phyloP scores from a whole-genome alignment of 2,329 filamentous ascomycete species.

The Neofusicoccum sp. region DNA sequence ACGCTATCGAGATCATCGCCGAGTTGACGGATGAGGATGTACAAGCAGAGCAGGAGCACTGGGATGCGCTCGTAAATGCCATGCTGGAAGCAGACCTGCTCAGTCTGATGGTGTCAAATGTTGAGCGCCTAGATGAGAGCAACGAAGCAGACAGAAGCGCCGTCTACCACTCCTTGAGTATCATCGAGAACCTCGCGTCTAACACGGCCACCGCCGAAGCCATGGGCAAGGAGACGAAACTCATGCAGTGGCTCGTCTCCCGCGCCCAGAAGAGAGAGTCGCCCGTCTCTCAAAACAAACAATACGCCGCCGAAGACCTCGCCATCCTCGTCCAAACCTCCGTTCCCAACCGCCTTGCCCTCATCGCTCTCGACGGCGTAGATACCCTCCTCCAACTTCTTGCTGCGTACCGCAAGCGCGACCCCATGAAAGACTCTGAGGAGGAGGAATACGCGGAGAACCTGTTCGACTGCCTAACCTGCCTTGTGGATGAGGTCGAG shows the following conservation, averaged over 20 bases:
- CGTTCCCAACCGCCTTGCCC: conserved; percentile 61
- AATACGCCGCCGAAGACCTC: conserved; percentile 89
- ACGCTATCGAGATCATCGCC: conserved; percentile 82
- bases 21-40: conserved; percentile 96
- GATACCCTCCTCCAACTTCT: conserved; percentile 82
- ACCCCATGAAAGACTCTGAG: conserved; percentile 81
- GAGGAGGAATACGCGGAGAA: conserved; percentile 97
- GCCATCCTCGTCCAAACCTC: conserved; percentile 85
- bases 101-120: conserved; percentile 74
- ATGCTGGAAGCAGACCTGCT: conserved; percentile 69
- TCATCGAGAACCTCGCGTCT: conserved; percentile 85
- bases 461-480: conserved; percentile 83
- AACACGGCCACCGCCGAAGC: conserved; percentile 68
- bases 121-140: conserved; percentile 76
- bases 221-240: conserved; percentile 67
- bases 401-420: conserved; percentile 80
- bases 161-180: conserved; percentile 79
- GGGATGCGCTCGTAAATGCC: conserved; percentile 71
- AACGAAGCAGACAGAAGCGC: conserved; percentile 75
- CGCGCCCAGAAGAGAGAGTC: conserved; percentile 72
- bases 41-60: conserved; percentile 75
- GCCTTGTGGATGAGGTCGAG: conserved; percentile 70
- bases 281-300: conserved; percentile 83
- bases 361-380: conserved; percentile 69
- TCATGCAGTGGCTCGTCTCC: conserved; percentile 76